Evolutionary conservation across 2,329 filamentous ascomycete species (phyloP).

Genomic region (Epichloe brachyelytri): DNA sequence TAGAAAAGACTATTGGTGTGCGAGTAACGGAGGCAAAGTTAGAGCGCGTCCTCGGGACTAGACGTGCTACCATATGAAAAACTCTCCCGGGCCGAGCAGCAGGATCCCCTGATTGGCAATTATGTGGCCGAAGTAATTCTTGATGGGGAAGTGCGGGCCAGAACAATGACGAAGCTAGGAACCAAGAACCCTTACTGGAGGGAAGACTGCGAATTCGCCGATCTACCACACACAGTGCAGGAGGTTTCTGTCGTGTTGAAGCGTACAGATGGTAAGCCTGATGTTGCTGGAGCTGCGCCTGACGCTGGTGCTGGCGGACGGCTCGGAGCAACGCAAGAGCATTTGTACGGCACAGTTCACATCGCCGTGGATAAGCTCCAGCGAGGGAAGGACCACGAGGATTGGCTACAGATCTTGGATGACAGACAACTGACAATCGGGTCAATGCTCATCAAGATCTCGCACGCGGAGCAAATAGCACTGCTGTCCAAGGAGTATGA

Average conservation of each 20-base stretch:
- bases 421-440: conserved; percentile 64
- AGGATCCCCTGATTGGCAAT: conserved; percentile 45
- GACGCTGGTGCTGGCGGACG: not conserved
- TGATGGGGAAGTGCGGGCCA: conserved; percentile 65
- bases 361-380: conserved; percentile 70
- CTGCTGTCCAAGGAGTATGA: conserved; percentile 78
- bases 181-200: conserved; percentile 71
- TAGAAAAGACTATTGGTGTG: conserved; percentile 47
- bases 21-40: conserved; percentile 49
- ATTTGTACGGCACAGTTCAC: conserved; percentile 61
- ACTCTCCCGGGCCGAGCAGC: conserved; percentile 11
- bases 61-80: conserved; percentile 13
- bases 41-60: conserved; percentile 22
- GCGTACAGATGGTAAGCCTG: conserved; percentile 39
- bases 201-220: conserved; percentile 65
- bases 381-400: conserved; percentile 64
- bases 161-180: conserved; percentile 58
- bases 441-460: conserved; percentile 71
- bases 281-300: conserved; percentile 27
- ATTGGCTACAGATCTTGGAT: conserved; percentile 77
- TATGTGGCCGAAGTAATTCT: conserved; percentile 70
- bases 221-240: conserved; percentile 57
- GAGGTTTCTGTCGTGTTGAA: conserved; percentile 62
- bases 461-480: conserved; percentile 80
- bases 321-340: conserved; percentile 24